Evolutionary conservation across 1,139 yeast species (phyloP).

Genomic region (Magnusiomyces starmeri): DNA sequence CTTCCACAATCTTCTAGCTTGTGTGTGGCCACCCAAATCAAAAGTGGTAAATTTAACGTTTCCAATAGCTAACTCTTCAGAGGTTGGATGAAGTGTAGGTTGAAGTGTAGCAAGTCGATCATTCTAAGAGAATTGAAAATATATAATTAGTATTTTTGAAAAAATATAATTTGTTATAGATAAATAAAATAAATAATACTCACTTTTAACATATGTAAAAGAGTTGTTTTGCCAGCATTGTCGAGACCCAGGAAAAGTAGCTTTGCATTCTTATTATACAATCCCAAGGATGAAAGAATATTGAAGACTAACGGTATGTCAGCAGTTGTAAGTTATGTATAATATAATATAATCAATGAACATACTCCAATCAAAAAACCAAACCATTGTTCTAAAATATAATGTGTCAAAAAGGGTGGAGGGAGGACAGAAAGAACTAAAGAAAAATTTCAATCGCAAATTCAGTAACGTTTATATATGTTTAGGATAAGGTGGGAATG

Average conservation of each 20-base stretch:
- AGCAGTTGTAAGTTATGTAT: conserved; percentile 16
- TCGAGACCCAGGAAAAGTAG: conserved; percentile 91
- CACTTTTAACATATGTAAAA: conserved; percentile 83
- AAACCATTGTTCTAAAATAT: conserved; percentile 26
- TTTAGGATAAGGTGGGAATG: background rate
- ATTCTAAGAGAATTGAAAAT: conserved; percentile 38
- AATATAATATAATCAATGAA: conserved; percentile 10
- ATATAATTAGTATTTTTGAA: background rate
- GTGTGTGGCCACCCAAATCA: conserved; percentile 97
- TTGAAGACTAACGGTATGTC: conserved; percentile 55
- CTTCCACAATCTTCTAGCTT: conserved; percentile 98
- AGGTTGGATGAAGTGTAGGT: conserved; percentile 96
- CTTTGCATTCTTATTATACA: conserved; percentile 97
- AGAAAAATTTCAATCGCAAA: background rate
- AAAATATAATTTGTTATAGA: background rate
- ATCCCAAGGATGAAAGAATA: conserved; percentile 84
- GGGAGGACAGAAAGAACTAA: background rate
- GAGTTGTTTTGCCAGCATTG: conserved; percentile 97
- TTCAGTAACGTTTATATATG: background rate
- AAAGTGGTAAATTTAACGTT: conserved; percentile 94
- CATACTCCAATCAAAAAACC: conserved; percentile 34
- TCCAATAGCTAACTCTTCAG: conserved; percentile 96
- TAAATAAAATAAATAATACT: conserved; percentile 3
- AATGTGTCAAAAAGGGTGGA: conserved; percentile 7
- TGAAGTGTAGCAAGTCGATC: conserved; percentile 96